Conservation (phyloP, 2,329 filamentous ascomycete species). For the Aspergillus nomiae region DNA sequence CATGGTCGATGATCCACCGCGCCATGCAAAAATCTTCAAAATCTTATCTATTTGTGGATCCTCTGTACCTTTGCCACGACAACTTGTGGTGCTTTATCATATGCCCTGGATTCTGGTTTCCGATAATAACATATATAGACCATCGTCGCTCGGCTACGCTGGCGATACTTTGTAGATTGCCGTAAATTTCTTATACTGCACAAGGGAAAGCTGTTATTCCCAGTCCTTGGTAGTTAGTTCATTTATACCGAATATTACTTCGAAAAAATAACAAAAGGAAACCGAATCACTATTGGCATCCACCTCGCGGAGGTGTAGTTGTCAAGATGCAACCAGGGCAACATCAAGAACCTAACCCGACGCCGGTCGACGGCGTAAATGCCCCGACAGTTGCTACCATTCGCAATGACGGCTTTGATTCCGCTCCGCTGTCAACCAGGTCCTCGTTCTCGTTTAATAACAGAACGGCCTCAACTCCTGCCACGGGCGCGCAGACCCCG, state of each 20-base stretch:
- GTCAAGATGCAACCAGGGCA: background rate
- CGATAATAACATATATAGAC: background rate
- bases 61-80: background rate
- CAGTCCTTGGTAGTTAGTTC: background rate
- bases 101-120: conserved; percentile 3
- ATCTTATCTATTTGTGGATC: background rate
- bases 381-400: background rate
- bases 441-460: background rate
- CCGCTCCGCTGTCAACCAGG: background rate
- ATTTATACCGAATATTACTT: background rate
- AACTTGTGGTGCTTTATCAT: background rate
- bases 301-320: background rate
- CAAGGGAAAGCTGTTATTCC: background rate
- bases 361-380: background rate
- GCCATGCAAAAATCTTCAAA: conserved; percentile 4
- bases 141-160: background rate
- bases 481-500: conserved; percentile 31
- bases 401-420: background rate
- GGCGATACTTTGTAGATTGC: background rate
- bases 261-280: background rate
- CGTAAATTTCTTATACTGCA: background rate
- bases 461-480: conserved; percentile 21
- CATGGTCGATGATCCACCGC: background rate
- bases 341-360: background rate
- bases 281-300: background rate